Base-by-base conservation (phyloP, 768 basidiomycete species). In the Auricularia cornea region DNA sequence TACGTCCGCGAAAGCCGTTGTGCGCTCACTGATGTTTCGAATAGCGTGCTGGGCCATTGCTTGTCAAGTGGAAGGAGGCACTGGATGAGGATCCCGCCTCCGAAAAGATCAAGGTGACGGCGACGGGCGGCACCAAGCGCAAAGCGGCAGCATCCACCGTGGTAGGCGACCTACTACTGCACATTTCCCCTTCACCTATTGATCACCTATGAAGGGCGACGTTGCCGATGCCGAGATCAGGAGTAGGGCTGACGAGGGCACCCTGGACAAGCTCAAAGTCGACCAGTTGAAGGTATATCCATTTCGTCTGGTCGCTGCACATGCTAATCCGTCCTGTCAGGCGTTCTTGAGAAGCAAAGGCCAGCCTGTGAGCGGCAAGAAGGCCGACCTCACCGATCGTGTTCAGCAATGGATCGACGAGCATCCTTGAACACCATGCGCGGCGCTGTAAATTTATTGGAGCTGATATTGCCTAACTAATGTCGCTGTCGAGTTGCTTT, bases 211-310 rank as follows among this genome's bases (percentile, higher is more conserved):
- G 85, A 86, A 90, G 33, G 73, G 82, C 30, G 81, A 79, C 60
- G 80, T 88, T 20, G 84, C 86, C 68, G 87, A 93, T 70, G 83
- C 82, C 48, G 91, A 93, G 73, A 79, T 95, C 59, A 83, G 86
- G 63, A 85, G 83, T 66, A 82, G 79, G 70, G 86, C 84, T 68
- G 81, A 85, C 16, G 74, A 73, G 16, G 89, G 84, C 4, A 76
- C 73, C 20, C 76, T 94, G 51, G 75, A 65, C 61, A 96, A 93
- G 90, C 78, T 92, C 66, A 84, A 83, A 20, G 86, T 90, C 65
- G 88, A 89, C 73, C 87, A 90, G 69, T 78, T 93, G 59, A 92
- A 89, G 82, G 89, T 88, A 65, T n/a, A n/a, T n/a, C n/a, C n/a
- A n/a, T n/a, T n/a, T n/a, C n/a, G n/a, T n/a, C n/a, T n/a, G n/a